Evolutionary conservation across 257 asterid genomes (phyloP).

Genomic region (Solanum pennellii): DNA sequence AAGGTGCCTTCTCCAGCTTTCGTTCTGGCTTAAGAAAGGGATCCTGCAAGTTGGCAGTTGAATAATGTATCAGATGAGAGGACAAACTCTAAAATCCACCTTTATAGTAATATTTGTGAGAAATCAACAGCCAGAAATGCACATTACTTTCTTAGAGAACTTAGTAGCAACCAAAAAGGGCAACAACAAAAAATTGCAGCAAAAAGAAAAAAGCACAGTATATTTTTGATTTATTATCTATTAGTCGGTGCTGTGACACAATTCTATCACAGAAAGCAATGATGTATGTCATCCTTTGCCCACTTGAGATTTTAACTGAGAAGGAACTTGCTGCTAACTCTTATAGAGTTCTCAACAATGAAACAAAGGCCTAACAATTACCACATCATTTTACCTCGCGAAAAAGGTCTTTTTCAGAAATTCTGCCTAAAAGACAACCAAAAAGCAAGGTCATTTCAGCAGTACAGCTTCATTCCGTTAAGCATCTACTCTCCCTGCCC

Average conservation of each 20-base stretch:
- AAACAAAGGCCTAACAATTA: background rate
- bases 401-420: background rate
- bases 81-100: background rate
- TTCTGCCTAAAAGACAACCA: background rate
- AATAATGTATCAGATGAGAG: background rate
- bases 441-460: background rate
- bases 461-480: background rate
- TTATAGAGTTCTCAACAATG: background rate
- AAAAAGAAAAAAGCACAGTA: background rate
- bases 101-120: background rate
- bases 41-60: background rate
- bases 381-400: background rate
- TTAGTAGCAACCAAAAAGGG: background rate
- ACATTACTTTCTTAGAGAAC: background rate
- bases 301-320: background rate
- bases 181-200: background rate
- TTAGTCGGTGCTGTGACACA: background rate
- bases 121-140: background rate
- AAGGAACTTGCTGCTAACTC: background rate
- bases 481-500: background rate
- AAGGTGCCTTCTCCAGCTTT: conserved; percentile 1
- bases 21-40: background rate
- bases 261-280: background rate
- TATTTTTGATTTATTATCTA: background rate
- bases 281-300: background rate